Base-by-base conservation (phyloP, 352 stramenopile species). In the Phytopythium litorale region DNA sequence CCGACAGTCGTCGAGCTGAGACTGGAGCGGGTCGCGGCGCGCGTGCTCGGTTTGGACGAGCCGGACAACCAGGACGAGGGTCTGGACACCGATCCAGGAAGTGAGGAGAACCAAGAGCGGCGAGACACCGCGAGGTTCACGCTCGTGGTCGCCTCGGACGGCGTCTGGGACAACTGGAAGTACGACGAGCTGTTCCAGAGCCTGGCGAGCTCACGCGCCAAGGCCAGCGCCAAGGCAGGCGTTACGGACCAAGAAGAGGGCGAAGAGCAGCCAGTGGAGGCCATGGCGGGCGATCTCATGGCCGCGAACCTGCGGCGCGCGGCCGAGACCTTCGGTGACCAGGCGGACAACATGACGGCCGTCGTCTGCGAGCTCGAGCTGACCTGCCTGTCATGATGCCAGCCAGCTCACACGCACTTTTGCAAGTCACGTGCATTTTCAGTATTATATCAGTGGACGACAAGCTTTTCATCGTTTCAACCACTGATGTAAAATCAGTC, bases 111-210 rank as follows among this genome's bases (percentile, higher is more conserved):
- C 30, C 42, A 68, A 4, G 57, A 60, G 15, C 40, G 23, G 28
- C n/a, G 51, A n/a, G 21, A 42, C 5, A 65, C 30, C 19, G n/a
- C 30, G 3, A 60, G 79, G 63, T 73, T 94, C 43, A 76, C 76
- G 51, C 53, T 97, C 2, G 35, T 94, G 9, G 72, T 93, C 19
- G 88, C 84, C 1, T 91, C 83, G 1, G 89, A 97, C 67, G 89
- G 88, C 16, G 66, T 97, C 21, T 97, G 88, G 89, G 89, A 97
- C 70, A 94, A 92, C 67, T 97, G 89, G 88, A 81, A 89, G 60
- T 95, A 92, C 66, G 69, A 78, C 35, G 85, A 96, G 32, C 62
- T 96, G 15, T 65, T 79, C 19, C 56, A 59, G 11, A 89, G 91
- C 28, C 67, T 88, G 37, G 55, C 71, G 32, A 55, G 67, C 23